Evolutionary conservation across 1,139 yeast species (phyloP), one percentile per base, ranked within the genome.

Genomic region (Pichia sp.): DNA sequence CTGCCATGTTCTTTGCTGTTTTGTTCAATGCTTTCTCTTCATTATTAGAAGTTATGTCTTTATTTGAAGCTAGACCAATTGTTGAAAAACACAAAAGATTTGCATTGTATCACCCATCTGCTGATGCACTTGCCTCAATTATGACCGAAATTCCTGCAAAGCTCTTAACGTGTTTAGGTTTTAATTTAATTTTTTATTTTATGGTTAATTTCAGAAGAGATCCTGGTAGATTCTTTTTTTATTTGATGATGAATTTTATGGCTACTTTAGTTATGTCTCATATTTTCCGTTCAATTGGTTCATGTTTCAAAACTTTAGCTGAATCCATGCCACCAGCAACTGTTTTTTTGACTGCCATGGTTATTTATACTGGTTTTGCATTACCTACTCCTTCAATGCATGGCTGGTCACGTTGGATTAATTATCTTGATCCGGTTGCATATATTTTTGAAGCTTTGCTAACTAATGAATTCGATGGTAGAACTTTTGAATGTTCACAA

Each of bases 371-470:
- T 22, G 76, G 80, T 29, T 79, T 73, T 64, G 72, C 74, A 71
- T 71, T 79, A 53, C 84, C 77, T 56, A 63, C 74, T 43, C 79
- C 79, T 8, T 68, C 74, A 0, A 79, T 80, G 83, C 82, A 73
- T 54, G 80, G 81, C 35, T 79, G 84, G 83, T 78, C 79, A 55
- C 72, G 76, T 59, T 79, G 85, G 85, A 71, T 78, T 30, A 72
- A 77, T 11, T 79, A 77, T 57, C 63, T 77, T 44, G 69, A 79
- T 53, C 84, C 84, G 2, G 64, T 78, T 41, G 67, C 74, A 37
- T 79, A 77, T 56, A 74, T 74, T 6, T 79, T 77, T 55, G 85
- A 79, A 61, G 68, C 78, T 18, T 68, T 79, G 67, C 58, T 78
- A 49, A 63, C 75, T 11, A 69, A 73, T 34, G 83, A 79, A 55